A percentile compares a stretch with the other conserved stretches of the same genome.
These are phyloP conservation scores for Avena eriantha DNA, from an alignment of 176 grass and related monocot species.

Conservation along the genomic window DNA sequence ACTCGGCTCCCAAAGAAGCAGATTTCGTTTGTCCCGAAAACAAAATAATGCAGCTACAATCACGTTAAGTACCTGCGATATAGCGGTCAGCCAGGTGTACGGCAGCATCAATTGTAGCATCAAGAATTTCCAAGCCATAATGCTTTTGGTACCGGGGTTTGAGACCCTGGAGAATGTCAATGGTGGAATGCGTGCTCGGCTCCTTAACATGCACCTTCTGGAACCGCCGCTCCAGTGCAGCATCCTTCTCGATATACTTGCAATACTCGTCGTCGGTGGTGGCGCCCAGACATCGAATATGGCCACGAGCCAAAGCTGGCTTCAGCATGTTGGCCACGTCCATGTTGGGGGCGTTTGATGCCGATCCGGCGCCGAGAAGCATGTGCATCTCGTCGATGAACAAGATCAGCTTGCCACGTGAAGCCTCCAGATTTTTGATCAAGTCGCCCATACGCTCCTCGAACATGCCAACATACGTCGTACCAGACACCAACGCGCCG, in stretches of 20 bases:
- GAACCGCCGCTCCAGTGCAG: neutral
- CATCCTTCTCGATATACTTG: neutral
- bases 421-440: neutral
- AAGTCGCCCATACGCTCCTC: neutral
- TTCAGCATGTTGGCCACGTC: slow-evolving; percentile 10
- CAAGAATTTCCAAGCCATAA: neutral
- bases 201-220: neutral
- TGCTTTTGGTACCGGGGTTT: neutral
- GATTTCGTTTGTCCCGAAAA: neutral
- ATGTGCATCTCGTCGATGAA: slow-evolving; percentile 19
- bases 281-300: neutral
- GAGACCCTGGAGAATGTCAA: neutral
- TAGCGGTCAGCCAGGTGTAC: neutral
- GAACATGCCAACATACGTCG: neutral
- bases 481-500: neutral
- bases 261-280: neutral
- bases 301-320: neutral
- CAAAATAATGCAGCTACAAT: neutral
- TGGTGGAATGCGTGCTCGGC: neutral
- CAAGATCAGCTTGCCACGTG: neutral
- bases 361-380: neutral
- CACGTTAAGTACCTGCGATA: neutral
- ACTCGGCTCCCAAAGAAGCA: neutral
- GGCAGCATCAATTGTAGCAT: neutral
- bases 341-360: neutral